Base-by-base conservation (phyloP, 1,284 basidiomycete genomes). In the Irpex sp. region DNA sequence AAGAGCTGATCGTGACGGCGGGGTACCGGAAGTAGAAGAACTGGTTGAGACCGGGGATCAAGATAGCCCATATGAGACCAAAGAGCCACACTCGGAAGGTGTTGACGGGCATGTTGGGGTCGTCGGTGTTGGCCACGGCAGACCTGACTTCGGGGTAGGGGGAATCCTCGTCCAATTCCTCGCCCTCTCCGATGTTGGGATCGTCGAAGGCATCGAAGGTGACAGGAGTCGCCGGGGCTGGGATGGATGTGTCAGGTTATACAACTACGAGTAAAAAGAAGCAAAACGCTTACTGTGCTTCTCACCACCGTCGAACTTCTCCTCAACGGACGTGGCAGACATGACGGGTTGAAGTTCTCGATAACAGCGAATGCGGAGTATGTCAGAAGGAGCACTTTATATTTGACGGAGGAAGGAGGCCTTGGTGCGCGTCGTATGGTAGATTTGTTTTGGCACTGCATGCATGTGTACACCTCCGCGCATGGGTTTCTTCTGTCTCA, bases 11-110 rank as follows among this genome's bases (percentile, higher is more conserved):
- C 31, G 70, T 72, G 62, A 90, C 81, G 0, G 85, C 82, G 2
- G 88, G 87, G 65, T 85, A 88, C 2, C 88, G 82, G 74, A 89
- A 88, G 75, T 81, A 86, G 72, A 89, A 87, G 74, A 89, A 88
- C 67, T 89, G 88, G 72, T 89, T 89, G 65, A 88, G 61, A 34
- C 72, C 75, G 31, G 87, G 78, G 57, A 91, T 79, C 66, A 91
- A 61, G 67, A 89, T 79, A 1, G 87, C 79, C 80, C 84, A 88
- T 5, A 69, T 9, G 34, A 81, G 47, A 66, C 91, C 85, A 65
- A 87, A 77, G 36, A 82, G 70, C 89, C 89, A 93, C 21, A 26
- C 78, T 19, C 86, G 79, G 63, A 86, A 68, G 3, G 85, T 87
- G 11, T 78, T 75, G 8, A 74, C 77, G 3, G 84, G 84, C 81